Base-by-base conservation (phyloP, 768 basidiomycete genomes). In the Calvatia gigantea region DNA sequence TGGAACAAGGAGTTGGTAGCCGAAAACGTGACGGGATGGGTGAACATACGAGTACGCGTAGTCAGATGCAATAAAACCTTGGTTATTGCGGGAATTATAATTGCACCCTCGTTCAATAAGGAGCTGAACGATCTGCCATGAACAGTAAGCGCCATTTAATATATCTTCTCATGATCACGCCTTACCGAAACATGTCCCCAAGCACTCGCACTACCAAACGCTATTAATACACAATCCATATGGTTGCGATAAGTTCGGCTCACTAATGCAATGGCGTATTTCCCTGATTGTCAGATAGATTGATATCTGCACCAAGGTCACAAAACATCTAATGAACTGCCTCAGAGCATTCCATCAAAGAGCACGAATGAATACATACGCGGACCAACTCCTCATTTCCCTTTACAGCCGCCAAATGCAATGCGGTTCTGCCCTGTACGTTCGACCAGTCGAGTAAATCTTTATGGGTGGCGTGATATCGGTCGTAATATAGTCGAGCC, bases 261-360 rank as follows among this genome's bases (percentile, higher is more conserved):
- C 67, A 95, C 93, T 94, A 94, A 70, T 98, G 95, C 52, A 98
- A 72, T 29, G 95, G 85, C 1, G 93, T 91, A 63, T 97, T 96
- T 43, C 95, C 95, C 72, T 89, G 84, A 58, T 93, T 85, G 73
- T 98, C 95, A 9, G 94, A 78, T 48, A 98, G 71, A 71, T 97
- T 89, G 61, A 88, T 79, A 71, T 97, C 95, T 25, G 94, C 95
- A 4, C 86, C 91, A 17, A 94, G 73, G 72, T 96, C 93, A 68
- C 89, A 93, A 39, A 96, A 75, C 85, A 94, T 92, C 93, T 94
- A 62, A 28, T 54, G 41, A 55, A 21, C 37, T n/a, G 27, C 14
- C 28, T 35, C 28, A 42, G 37, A 11, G 8, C 31, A 12, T 28
- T 49, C 45, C 6, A 25, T 28, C 42, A 25, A 42, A 42, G 37